Evolutionary conservation across 2,329 filamentous ascomycete species (phyloP), one percentile per base, ranked within the genome.

Genomic region (Aspergillus latus): DNA sequence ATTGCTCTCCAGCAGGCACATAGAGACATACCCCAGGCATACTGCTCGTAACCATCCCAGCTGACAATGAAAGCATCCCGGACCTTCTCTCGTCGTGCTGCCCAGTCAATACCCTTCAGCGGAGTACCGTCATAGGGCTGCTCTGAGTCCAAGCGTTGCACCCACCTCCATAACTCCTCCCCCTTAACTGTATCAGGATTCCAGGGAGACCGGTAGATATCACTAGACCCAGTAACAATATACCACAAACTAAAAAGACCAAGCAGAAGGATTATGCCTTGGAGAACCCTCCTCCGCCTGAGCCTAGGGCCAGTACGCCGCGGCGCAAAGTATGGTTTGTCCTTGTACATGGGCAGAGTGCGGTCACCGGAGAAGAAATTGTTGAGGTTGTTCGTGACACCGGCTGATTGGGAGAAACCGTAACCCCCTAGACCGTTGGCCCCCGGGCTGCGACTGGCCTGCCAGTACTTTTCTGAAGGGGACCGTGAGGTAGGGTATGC

Each of bases 341-440:
- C 94, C 76, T 99, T 99, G 79, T 99, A 99, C 89, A 97, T 92
- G 45, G 94, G 94, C 60, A 99, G 78, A 56, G 85, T 79, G 75
- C 83, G 79, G 47, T 81, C 78, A 49, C 75, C 74, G 37, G 86
- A 84, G 60, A 92, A 86, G 58, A 92, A 81, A 57, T 80, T 81
- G 49, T 82, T 83, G 36, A 90, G 78, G 59, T 83, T 84, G 64
- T 83, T 82, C 48, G 87, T 79, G 39, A 90, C 79, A 47, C 77
- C 80, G 57, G 77, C 75, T 46, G 72, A 62, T 62, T 58, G 71
- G 21, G 63, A 67, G 51, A 68, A 68, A 44, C 72, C 72, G 58
- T 74, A 74, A 54, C 76, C 70, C 64, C 70, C 72, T 54, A 73
- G 64, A 51, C 73, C 68, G 62, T 75, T 78, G 59, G 74, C 68